Base-by-base conservation (phyloP, 1,284 basidiomycete genomes). In the Puccinia hordei region DNA sequence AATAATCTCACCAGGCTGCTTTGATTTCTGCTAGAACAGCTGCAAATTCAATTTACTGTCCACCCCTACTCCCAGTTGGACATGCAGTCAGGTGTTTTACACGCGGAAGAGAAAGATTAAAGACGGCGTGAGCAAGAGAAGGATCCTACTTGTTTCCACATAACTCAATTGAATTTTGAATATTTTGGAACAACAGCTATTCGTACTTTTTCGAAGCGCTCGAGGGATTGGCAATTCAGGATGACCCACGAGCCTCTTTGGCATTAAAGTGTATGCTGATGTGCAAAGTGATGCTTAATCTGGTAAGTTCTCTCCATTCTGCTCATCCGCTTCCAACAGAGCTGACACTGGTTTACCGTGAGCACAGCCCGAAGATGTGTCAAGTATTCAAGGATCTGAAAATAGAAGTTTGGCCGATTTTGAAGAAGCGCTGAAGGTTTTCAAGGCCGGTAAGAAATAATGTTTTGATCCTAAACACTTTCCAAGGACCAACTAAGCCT, bases 61-160 rank as follows among this genome's bases (percentile, higher is more conserved):
- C 96, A 19, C 96, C 96, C 0, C 87, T 90, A 68, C 90, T 98
- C 2, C 96, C 89, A 92, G 49, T 90, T 98, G 46, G 96, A 98
- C 85, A 89, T 98, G 59, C 95, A 98, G 85, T 92, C 91, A 44
- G 93, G 96, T 19, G 90, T 97, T 38, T 88, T 98, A 19, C 94
- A 98, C 83, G 95, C 96, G 0, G 95, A 98, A 83, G 96, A 98
- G 86, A 98, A 97, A 85, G 96, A 99, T 86, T 98, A 98, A 95
- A 91, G 81, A 99, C 95, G 0, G 96, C 91, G 55, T 86, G 49
- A 73, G 85, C 77, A 66, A n/a, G 0, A 46, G 19, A 10, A 44
- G 12, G 53, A 12, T 22, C 24, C 17, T 53, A 69, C 22, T 19
- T 5, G 41, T 49, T 8, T 19, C 46, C 17, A 6, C 22, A 22